Evolutionary conservation across 768 basidiomycete genomes (phyloP).

Genomic region (Mrakia hoshinonis): DNA sequence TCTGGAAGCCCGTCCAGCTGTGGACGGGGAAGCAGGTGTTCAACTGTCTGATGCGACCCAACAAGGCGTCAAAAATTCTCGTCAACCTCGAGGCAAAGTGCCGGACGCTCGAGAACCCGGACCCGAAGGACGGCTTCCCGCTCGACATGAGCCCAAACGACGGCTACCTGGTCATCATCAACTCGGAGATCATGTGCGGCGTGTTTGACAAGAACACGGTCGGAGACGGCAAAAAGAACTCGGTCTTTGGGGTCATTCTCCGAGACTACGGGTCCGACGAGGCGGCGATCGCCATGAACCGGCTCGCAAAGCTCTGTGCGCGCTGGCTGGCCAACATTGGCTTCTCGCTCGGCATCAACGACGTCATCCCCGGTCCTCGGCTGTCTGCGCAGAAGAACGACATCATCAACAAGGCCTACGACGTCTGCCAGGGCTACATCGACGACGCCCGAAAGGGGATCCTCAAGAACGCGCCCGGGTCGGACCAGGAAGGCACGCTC

Average conservation of each 20-base stretch:
- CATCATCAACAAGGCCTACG: constrained; percentile 80
- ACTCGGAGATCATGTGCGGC: constrained; percentile 98
- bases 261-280: constrained; percentile 92
- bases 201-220: constrained; percentile 98
- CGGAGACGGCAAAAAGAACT: constrained; percentile 98
- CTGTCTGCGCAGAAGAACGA: constrained; percentile 72
- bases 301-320: constrained; percentile 88
- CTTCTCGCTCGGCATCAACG: constrained; percentile 96
- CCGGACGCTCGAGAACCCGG: constrained; percentile 52
- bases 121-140: constrained; percentile 46
- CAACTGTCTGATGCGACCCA: constrained; percentile 91
- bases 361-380: constrained; percentile 87
- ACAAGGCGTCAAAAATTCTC: constrained; percentile 65
- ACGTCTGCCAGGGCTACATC: constrained; percentile 76
- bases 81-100: constrained; percentile 97
- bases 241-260: constrained; percentile 94
- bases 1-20: constrained; percentile 80
- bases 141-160: constrained; percentile 88
- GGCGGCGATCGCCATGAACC: constrained; percentile 90
- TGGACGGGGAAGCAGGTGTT: constrained; percentile 99
- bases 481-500: constrained; percentile 90
- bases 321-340: constrained; percentile 93
- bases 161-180: constrained; percentile 92
- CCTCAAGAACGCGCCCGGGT: constrained; percentile 94
- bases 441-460: constrained; percentile 81